A percentile compares a stretch with the other conserved stretches of the same genome.
Conservation (phyloP, 805 yeast genomes). For the Candida cerambycidarum region DNA sequence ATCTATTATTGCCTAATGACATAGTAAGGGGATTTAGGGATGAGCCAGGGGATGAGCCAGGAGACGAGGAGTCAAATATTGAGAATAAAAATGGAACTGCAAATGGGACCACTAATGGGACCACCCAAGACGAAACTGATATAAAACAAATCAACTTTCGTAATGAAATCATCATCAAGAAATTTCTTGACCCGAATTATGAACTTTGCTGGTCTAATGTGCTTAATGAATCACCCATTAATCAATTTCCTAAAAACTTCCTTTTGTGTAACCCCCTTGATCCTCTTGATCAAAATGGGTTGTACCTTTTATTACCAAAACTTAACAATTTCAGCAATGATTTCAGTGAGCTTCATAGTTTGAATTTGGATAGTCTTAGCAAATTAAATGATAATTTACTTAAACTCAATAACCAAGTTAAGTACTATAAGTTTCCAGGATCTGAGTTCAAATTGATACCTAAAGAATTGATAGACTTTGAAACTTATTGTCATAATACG, state of each 20-base stretch:
- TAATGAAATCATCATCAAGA: conserved; percentile 38
- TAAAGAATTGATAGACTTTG: conserved; percentile 29
- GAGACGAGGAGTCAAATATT: no score
- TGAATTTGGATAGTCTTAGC: conserved; percentile 29
- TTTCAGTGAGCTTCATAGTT: conserved; percentile 13
- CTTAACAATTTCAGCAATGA: conserved; percentile 33
- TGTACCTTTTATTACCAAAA: conserved; percentile 48
- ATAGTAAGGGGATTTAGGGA: conserved; percentile 7
- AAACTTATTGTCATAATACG: conserved; percentile 31
- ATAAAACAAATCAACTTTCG: conserved; percentile 23
- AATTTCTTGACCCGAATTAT: conserved; percentile 52
- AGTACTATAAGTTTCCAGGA: conserved; percentile 11
- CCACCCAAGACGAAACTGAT: conserved; percentile 11
- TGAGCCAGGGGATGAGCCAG: no score
- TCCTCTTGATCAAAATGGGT: conserved; percentile 55
- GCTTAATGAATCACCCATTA: conserved; percentile 46
- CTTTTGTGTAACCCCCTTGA: conserved; percentile 50
- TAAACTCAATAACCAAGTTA: conserved; percentile 33
- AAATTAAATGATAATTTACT: conserved; percentile 37
- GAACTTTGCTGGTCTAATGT: conserved; percentile 53
- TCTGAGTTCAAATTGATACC: conserved; percentile 29
- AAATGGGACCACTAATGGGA: background rate
- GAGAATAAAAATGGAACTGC: no score
- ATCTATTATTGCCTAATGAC: conserved; percentile 20
- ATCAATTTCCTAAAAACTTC: conserved; percentile 46